These are phyloP conservation scores for Staphylotrichum tortipilum DNA, from an alignment of 495 filamentous ascomycete species.

Conservation along the genomic window DNA sequence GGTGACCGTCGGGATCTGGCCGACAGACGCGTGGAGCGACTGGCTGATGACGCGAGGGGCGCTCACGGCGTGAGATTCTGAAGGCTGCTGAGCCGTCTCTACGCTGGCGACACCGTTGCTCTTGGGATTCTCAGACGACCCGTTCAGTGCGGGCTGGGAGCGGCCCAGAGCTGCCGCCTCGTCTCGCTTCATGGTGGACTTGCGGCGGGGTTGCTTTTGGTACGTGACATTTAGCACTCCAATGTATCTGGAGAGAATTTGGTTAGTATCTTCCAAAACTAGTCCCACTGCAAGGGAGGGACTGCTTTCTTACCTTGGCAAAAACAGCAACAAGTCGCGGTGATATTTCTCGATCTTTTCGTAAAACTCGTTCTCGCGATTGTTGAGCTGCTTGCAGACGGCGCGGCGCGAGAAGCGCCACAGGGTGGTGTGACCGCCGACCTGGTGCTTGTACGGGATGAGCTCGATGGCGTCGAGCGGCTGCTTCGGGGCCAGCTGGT, in stretches of 20 bases:
- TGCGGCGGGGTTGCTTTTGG: conserved; percentile 68
- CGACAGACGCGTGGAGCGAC: conserved; percentile 42
- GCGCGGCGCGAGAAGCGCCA: conserved; percentile 92
- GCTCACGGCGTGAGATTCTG: conserved; percentile 1
- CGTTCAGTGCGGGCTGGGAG: background rate
- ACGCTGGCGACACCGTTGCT: conserved; percentile 7
- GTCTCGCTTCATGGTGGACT: conserved; percentile 44
- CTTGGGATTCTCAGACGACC: conserved; percentile 7
- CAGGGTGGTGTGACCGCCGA: conserved; percentile 90
- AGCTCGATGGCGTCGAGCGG: conserved; percentile 88
- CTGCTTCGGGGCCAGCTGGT: conserved; percentile 40
- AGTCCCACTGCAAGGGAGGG: background rate
- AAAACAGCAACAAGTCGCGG: conserved; percentile 78
- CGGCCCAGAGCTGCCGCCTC: conserved; percentile 24
- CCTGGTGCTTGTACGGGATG: conserved; percentile 94
- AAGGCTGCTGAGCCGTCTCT: conserved; percentile 4
- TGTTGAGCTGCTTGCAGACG: conserved; percentile 96
- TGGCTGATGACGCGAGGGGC: conserved; percentile 69
- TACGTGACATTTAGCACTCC: conserved; percentile 96
- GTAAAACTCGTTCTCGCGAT: conserved; percentile 96
- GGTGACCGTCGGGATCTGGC: conserved; percentile 76
- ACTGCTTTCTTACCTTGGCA: conserved; percentile 68
- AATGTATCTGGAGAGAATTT: conserved; percentile 60
- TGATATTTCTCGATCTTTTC: conserved; percentile 87
- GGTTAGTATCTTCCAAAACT: background rate